Evolutionary conservation across 2,329 filamentous ascomycete genomes (phyloP), one percentile per base, ranked within the genome.

Genomic region (Clonostachys chloroleuca): DNA sequence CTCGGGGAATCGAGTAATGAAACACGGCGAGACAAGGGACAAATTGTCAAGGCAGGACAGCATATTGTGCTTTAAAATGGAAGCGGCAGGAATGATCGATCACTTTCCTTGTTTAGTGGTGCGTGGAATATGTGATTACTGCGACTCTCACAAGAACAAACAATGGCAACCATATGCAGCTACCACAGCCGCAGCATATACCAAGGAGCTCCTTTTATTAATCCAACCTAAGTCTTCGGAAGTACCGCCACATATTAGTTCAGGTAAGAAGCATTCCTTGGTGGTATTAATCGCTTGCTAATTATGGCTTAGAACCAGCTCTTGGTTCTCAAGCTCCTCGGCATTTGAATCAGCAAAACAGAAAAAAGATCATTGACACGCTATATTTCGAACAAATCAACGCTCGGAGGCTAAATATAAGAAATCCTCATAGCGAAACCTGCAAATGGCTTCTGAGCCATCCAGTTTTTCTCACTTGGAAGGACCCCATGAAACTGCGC

Each of bases 361-460:
- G 46, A 6, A 10, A 43, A 35, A 16, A 3, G 3, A 18, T 58
- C n/a, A 7, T 55, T 2, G 39, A 53, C 12, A 40, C 49, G 5
- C 45, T 58, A 0, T 7, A 44, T 2, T 56, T 58, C 18, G 20
- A 37, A 0, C 46, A 53, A 5, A 50, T 56, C 2, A 53, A 56
- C 9, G 33, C 49, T 16, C 53, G 53, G 0, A 35, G 48, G 30
- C 17, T n/a, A 41, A 66, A 65, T 42, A 58, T 57, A 1, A 47
- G 51, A 40, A 53, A 57, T 34, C 56, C 54, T 1, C 40, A 42
- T 18, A 61, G 59, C 18, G 51, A 51, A 35, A 67, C 64, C 14
- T 68, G 60, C 45, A 50, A 56, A 42, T 69, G 61, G 64, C 56
- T 58, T 5, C n/a, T 65, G 10, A 40, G 55, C n/a, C 57, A 63